Base-by-base conservation (phyloP, 2,329 filamentous ascomycete genomes). In the Pseudogymnoascus sp. region DNA sequence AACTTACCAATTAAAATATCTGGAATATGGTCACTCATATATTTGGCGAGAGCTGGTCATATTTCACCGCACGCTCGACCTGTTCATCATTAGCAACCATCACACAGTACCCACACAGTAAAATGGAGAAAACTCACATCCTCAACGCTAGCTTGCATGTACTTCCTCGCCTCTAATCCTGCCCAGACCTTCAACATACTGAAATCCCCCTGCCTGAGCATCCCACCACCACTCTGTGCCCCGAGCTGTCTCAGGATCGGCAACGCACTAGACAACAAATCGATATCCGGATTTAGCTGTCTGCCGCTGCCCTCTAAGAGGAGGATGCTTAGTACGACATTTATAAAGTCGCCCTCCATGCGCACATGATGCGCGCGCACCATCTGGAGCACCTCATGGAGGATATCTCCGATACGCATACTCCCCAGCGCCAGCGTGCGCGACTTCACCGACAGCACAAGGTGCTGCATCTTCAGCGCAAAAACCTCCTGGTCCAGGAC, bases 311-410 rank as follows among this genome's bases (percentile, higher is more conserved):
- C 95, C 74, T 99, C 95, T 1, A 99, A 81, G 1, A 99, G 81
- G 35, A 99, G 78, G 62, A 97, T 97, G 65, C 91, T 96, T 64
- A 99, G 88, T 31, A 99, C 93, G 4, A 99, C 95, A 72, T 99
- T 99, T 73, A 99, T 92, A 73, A 97, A 99, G 74, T 99, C 95
- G 7, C 95, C 95, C 75, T 99, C 95, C 61, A 99, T 83, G 7
- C 95, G 84, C 3, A 99, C 95, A 72, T 99, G 95, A 74, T 99
- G 95, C 8, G 81, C 79, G 63, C 95, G 86, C 31, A 99, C 95
- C 92, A 99, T 97, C 64, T 82, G 82, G 50, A 99, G 80, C 0
- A 97, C 95, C 69, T 96, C 85, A 71, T 95, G 92, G 31, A 99
- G 77, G 19, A 99, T 92, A 70, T 99, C 95, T 10, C 95, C 95